Conservation (phyloP, 768 basidiomycete genomes). For the Myochromella boudieri region DNA sequence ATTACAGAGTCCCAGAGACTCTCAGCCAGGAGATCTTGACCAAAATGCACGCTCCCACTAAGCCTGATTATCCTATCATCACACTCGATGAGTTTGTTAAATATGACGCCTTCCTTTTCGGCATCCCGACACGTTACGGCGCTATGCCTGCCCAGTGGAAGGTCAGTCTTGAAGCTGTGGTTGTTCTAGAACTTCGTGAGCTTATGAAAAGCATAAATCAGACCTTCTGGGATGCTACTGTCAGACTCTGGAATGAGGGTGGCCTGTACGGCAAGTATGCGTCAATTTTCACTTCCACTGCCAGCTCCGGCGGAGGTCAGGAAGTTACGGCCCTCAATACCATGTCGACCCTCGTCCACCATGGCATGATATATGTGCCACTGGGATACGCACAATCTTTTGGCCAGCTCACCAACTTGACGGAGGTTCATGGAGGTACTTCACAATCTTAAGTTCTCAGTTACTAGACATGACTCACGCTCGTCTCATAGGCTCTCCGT, state of each 20-base stretch:
- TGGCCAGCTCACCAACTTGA: conserved; percentile 34
- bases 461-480: not conserved
- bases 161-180: conserved; percentile 30
- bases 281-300: conserved; percentile 72
- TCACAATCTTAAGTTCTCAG: conserved; percentile 11
- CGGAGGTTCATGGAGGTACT: conserved; percentile 63
- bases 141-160: conserved; percentile 81
- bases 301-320: conserved; percentile 77
- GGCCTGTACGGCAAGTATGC: conserved; percentile 73
- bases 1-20: conserved; percentile 73
- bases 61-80: conserved; percentile 71
- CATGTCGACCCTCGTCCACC: conserved; percentile 66
- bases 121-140: conserved; percentile 80
- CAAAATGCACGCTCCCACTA: conserved; percentile 71
- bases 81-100: conserved; percentile 48
- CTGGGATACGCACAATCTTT: conserved; percentile 61
- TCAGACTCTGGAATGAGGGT: conserved; percentile 60
- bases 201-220: conserved; percentile 20
- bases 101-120: conserved; percentile 76
- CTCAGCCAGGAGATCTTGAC: conserved; percentile 64
- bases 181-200: not conserved
- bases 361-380: conserved; percentile 73
- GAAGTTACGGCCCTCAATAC: conserved; percentile 53
- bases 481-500: conserved; percentile 62
- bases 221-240: conserved; percentile 82